Base-by-base conservation (phyloP, 768 basidiomycete genomes). In the Pholiota molesta region DNA sequence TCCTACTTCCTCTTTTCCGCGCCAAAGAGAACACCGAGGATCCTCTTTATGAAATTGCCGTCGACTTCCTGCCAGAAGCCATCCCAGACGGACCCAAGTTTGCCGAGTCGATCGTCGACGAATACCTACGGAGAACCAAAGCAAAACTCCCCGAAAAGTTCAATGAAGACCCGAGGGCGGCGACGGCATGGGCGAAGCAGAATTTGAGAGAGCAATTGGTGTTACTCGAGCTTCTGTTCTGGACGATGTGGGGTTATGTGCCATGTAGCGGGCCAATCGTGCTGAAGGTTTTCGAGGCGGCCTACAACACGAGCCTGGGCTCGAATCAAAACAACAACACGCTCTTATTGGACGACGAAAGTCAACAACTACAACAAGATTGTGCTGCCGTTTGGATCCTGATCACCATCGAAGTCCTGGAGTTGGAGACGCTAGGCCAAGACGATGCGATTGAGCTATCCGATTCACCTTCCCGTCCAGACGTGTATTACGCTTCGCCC, bases 201-300 rank as follows among this genome's bases (percentile, higher is more conserved):
- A 89, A 86, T 68, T 70, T 83, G 33, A 85, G 83, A 68, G 89
- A 95, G 69, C 96, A 97, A 72, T 77, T 94, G 44, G 86, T 88
- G 11, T 71, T 95, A 45, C 77, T 97, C 53, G 94, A 97, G 66
- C 85, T 96, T 35, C 79, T 97, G 49, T 98, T 97, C 74, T 93
- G 92, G 86, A 83, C 87, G 5, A 89, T 95, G 84, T 96, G 90
- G 87, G 86, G 84, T 13, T 88, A 86, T 60, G 83, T 85, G 11
- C 74, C 88, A 0, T 89, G 91, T 66, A 82, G 79, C 39, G 91
- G 89, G 2, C 76, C 82, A 3, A 69, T 90, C 59, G 87, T 93
- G 29, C 79, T 82, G 65, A 76, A 78, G 57, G 82, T 95, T 39
- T 86, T 87, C 71, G 81, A 88, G 61, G 80, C 86, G 1, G 87